A percentile compares a stretch with the other conserved stretches of the same genome.
phyloP scores from a whole-genome alignment of 805 yeast genomes.

The Priceomyces haplophilus region DNA sequence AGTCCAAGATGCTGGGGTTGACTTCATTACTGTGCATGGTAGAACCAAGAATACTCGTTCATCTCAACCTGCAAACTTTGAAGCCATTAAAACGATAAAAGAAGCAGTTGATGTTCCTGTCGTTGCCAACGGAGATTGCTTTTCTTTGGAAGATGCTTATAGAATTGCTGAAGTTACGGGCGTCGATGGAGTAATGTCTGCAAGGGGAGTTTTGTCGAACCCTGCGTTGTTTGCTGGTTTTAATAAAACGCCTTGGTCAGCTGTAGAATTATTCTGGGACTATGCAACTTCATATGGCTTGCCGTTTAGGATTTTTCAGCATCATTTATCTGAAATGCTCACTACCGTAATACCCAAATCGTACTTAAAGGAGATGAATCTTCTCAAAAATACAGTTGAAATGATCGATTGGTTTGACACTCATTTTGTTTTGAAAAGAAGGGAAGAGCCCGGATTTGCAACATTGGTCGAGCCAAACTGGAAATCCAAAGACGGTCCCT shows the following conservation, averaged over 20 bases:
- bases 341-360: slow-evolving; percentile 44
- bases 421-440: slow-evolving; percentile 62
- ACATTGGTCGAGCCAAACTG: slow-evolving; percentile 37
- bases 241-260: slow-evolving; percentile 81
- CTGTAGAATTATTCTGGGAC: slow-evolving; percentile 80
- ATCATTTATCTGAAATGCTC: slow-evolving; percentile 86
- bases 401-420: slow-evolving; percentile 81
- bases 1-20: slow-evolving; percentile 87
- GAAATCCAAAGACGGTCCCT: too few relatives aligned
- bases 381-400: slow-evolving; percentile 52
- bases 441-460: slow-evolving; percentile 71
- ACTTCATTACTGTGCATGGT: slow-evolving; percentile 92
- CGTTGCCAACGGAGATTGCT: slow-evolving; percentile 98
- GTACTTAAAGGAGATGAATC: slow-evolving; percentile 56
- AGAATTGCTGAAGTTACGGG: slow-evolving; percentile 63
- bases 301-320: slow-evolving; percentile 81
- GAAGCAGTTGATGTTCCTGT: slow-evolving; percentile 66
- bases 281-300: slow-evolving; percentile 75
- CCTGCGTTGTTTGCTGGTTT: slow-evolving; percentile 85
- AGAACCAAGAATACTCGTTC: slow-evolving; percentile 83
- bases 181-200: slow-evolving; percentile 94
- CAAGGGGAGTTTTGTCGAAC: slow-evolving; percentile 78
- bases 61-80: slow-evolving; percentile 76
- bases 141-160: slow-evolving; percentile 59
- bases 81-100: slow-evolving; percentile 69